Evolutionary conservation across 176 grass and related monocot species (phyloP).

Genomic region (Ananas comosus): DNA sequence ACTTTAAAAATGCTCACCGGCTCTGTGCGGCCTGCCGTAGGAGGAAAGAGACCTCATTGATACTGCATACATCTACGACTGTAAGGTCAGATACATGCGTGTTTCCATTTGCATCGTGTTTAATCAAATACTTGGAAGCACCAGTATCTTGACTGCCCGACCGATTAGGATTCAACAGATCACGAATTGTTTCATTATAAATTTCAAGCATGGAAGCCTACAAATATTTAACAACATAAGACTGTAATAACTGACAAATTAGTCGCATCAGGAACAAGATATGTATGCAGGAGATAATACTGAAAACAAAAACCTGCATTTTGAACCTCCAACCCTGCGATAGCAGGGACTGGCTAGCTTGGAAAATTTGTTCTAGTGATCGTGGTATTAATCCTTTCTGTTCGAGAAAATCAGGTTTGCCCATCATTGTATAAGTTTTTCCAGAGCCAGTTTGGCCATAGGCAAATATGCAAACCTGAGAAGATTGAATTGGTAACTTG

Average conservation of each 20-base stretch:
- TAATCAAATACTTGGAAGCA: conserved; percentile 47
- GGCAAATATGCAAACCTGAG: conserved; percentile 95
- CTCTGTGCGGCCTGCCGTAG: conserved; percentile 68
- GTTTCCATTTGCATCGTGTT: conserved; percentile 76
- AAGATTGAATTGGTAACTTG: neutral
- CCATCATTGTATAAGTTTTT: conserved; percentile 99
- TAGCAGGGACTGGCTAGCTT: conserved; percentile 50
- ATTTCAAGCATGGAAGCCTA: conserved; percentile 95
- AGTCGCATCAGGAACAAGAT: too few species aligned
- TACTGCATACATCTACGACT: conserved; percentile 53
- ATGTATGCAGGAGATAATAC: neutral
- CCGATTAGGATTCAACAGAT: conserved; percentile 47
- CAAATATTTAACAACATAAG: neutral
- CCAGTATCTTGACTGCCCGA: conserved; percentile 27
- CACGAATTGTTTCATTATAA: conserved; percentile 93
- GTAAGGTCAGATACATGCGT: conserved; percentile 74
- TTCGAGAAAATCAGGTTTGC: conserved; percentile 31
- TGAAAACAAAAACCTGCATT: conserved; percentile 47
- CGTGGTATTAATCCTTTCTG: conserved; percentile 85
- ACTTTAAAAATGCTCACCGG: conserved; percentile 32
- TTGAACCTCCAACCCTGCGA: conserved; percentile 83
- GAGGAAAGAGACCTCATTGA: conserved; percentile 48
- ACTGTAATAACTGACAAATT: neutral
- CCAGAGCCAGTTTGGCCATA: conserved; percentile 98
- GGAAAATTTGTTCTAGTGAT: conserved; percentile 88